A percentile compares a stretch with the other conserved stretches of the same genome.
phyloP scores from a whole-genome alignment of 805 yeast genomes.

The Kockiozyma suomiensis region DNA sequence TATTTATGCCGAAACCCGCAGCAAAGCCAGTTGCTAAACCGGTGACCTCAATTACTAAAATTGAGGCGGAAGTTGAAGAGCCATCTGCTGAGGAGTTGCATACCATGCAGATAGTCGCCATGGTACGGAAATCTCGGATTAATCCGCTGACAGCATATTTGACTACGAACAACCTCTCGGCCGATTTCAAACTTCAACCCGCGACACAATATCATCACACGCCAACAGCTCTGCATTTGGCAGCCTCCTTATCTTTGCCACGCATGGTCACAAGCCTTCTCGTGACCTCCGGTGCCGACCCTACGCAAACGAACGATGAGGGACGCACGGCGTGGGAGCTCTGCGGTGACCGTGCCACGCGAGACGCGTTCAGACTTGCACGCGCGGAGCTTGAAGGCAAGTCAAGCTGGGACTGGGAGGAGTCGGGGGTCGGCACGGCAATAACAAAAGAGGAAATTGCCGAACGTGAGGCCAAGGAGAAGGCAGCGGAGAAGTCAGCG shows the following conservation, averaged over 20 bases:
- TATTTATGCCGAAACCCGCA: slow-evolving; percentile 38
- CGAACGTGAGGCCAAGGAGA: slow-evolving; percentile 34
- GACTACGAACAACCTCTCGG: slow-evolving; percentile 56
- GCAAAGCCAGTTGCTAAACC: neutral
- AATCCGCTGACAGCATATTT: slow-evolving; percentile 70
- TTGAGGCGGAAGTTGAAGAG: slow-evolving; percentile 35
- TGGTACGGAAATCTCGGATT: slow-evolving; percentile 73
- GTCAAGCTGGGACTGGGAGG: slow-evolving; percentile 65
- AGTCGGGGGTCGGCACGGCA: slow-evolving; percentile 65
- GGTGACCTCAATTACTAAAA: slow-evolving; percentile 17
- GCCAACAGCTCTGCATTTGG: slow-evolving; percentile 80
- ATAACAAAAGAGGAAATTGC: slow-evolving; percentile 42
- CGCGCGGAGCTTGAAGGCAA: slow-evolving; percentile 69
- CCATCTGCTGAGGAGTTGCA: slow-evolving; percentile 50
- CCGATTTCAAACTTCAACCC: slow-evolving; percentile 62
- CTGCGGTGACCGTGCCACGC: slow-evolving; percentile 47
- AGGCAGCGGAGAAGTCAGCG: slow-evolving; percentile 15
- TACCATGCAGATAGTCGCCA: slow-evolving; percentile 58
- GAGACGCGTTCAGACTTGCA: slow-evolving; percentile 65
- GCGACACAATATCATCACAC: slow-evolving; percentile 51
- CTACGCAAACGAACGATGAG: slow-evolving; percentile 54
- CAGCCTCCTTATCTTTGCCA: slow-evolving; percentile 65
- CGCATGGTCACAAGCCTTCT: slow-evolving; percentile 66
- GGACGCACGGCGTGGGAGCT: slow-evolving; percentile 75
- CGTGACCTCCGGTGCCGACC: slow-evolving; percentile 69